phyloP scores from a whole-genome alignment of 768 basidiomycete species.

The Tylopilus balloui region DNA sequence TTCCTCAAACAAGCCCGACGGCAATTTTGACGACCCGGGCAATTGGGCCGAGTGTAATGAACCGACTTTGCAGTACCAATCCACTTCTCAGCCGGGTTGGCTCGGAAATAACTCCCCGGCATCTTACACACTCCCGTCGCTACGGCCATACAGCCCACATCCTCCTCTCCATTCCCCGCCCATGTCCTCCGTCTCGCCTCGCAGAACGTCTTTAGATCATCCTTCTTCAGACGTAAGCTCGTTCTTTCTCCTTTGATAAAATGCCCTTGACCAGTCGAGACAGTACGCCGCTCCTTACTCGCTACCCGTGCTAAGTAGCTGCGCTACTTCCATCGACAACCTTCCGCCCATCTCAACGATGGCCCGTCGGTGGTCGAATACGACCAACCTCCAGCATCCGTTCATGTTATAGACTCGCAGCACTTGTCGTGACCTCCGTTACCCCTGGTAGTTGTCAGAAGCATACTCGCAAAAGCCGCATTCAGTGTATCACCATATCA shows the following conservation, averaged over 20 bases:
- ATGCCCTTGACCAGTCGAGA: conserved; percentile 3
- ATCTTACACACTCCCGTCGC: conserved; percentile 28
- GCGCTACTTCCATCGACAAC: conserved; percentile 30
- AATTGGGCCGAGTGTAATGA: conserved; percentile 25
- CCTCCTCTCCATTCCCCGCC: conserved; percentile 27
- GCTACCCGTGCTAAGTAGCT: conserved; percentile 25
- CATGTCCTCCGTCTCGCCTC: conserved; percentile 22
- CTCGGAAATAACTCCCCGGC: conserved; percentile 27
- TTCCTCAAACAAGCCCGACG: conserved; percentile 8
- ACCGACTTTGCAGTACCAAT: conserved; percentile 15
- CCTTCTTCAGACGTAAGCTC: conserved; percentile 26
- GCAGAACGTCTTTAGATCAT: conserved; percentile 23
- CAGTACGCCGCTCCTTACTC: conserved; percentile 26
- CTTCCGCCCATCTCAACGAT: conserved; percentile 34
- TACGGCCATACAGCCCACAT: conserved; percentile 29
- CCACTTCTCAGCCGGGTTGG: conserved; percentile 25
- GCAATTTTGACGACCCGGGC: conserved; percentile 16
- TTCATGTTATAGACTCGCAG: conserved; percentile 32
- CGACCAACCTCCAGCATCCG: conserved; percentile 30
- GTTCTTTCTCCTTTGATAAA: background rate
- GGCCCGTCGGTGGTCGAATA: conserved; percentile 35
- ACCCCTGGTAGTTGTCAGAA: conserved; percentile 5
- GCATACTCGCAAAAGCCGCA: conserved; percentile 8
- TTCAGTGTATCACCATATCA: conserved; percentile 14
- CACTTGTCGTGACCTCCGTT: conserved; percentile 2